Conservation (phyloP, 495 filamentous ascomycete genomes). For the Beverwykella pulmonaria region DNA sequence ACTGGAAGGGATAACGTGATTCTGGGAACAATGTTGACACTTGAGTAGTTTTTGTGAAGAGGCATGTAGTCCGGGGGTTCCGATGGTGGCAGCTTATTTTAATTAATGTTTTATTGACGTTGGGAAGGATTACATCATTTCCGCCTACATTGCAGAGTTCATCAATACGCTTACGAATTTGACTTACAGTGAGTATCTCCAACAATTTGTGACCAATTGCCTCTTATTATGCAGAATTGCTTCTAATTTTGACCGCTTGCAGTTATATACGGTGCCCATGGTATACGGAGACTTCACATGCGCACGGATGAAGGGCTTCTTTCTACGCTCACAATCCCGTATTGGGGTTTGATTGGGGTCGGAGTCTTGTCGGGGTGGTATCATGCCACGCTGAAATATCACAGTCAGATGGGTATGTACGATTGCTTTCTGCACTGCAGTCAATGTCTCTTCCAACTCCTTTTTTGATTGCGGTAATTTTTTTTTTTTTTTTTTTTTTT, state of each 20-base stretch:
- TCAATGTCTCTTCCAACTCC: not conserved
- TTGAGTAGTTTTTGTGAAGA: conserved; percentile 38
- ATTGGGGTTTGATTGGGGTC: conserved; percentile 58
- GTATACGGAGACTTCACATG: conserved; percentile 21
- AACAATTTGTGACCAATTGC: not conserved
- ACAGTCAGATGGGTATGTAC: conserved; percentile 56
- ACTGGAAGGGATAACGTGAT: not conserved
- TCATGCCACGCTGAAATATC: conserved; percentile 58
- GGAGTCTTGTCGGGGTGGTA: conserved; percentile 58
- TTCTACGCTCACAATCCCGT: conserved; percentile 46
- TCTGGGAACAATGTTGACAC: not conserved
- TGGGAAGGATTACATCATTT: conserved; percentile 56
- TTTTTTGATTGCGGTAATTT: not conserved
- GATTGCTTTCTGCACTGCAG: too few relatives aligned
- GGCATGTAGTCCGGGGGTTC: conserved; percentile 4
- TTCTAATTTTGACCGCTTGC: not conserved
- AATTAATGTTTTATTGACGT: not conserved
- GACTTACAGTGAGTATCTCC: conserved; percentile 48
- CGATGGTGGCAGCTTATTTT: not conserved
- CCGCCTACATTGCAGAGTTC: conserved; percentile 58
- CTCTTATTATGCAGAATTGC: not conserved
- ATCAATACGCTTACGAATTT: conserved; percentile 60
- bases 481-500: not conserved
- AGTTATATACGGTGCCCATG: conserved; percentile 37
- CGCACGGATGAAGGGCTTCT: conserved; percentile 27